phyloP scores from a whole-genome alignment of 805 yeast genomes.

The Candida nitratophila region DNA sequence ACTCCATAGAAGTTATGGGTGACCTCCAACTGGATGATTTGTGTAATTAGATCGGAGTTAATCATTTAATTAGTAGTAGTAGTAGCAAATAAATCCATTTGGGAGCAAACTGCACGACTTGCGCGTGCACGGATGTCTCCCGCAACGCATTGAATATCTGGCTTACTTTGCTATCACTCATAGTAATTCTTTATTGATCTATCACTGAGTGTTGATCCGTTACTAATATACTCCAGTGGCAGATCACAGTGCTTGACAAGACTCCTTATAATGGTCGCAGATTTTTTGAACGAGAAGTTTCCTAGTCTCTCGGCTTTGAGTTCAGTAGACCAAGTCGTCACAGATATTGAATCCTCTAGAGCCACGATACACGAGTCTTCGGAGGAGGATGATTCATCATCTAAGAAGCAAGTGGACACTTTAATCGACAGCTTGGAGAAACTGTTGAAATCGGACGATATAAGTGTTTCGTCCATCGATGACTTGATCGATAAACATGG shows the following conservation, averaged over 20 bases:
- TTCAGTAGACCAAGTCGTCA: conserved; percentile 20
- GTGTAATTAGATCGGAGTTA: neutral
- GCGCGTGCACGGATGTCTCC: too few species aligned
- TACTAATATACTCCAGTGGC: too few species aligned
- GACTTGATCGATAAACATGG: conserved; percentile 12
- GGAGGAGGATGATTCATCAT: neutral
- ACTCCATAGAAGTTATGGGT: conserved; percentile 29
- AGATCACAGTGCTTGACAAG: too few species aligned
- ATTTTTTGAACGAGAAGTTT: conserved; percentile 29
- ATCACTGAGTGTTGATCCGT: too few species aligned
- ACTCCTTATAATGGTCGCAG: conserved; percentile 21
- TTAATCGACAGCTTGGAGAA: neutral
- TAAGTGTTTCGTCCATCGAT: conserved; percentile 2
- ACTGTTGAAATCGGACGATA: conserved; percentile 2
- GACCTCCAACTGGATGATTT: conserved; percentile 11
- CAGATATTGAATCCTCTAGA: conserved; percentile 18
- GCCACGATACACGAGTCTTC: neutral
- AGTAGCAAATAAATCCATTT: too few species aligned
- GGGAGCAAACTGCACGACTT: too few species aligned
- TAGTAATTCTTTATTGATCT: too few species aligned
- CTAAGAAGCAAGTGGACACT: neutral
- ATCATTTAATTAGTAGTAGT: neutral
- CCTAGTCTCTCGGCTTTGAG: conserved; percentile 29
- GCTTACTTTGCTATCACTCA: too few species aligned
- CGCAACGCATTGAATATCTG: too few species aligned